phyloP scores from a whole-genome alignment of 1,284 basidiomycete species.

The Ceratobasidium sp. region DNA sequence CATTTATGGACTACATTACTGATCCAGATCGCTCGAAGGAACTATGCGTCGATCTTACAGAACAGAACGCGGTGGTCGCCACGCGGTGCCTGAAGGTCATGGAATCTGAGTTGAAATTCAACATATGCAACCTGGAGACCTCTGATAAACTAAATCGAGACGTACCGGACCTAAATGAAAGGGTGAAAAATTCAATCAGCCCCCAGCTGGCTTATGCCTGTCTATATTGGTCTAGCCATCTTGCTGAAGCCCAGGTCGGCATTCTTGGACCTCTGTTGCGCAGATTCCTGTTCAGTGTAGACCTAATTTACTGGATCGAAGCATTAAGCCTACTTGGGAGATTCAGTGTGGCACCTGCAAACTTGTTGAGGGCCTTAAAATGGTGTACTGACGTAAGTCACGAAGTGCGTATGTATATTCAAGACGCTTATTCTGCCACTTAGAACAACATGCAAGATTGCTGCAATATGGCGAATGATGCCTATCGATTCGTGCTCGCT shows the following conservation, averaged over 20 bases:
- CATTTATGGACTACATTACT: no score
- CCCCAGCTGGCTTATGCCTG: not conserved
- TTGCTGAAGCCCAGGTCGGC: no score
- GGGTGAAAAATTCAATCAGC: not conserved
- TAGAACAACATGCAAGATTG: no score
- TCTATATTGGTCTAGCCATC: not conserved
- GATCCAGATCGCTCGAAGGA: not conserved
- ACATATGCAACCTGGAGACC: constrained; percentile 15
- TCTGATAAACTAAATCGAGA: not conserved
- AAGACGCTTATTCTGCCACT: no score
- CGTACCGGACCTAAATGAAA: not conserved
- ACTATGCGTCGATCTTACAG: not conserved
- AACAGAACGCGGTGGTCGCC: constrained; percentile 1
- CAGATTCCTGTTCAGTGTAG: no score
- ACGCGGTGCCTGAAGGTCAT: not conserved
- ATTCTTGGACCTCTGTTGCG: no score
- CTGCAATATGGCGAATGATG: no score
- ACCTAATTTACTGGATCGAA: no score
- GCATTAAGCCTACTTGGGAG: no score
- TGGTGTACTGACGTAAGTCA: no score
- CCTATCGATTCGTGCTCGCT: no score
- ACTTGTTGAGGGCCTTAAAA: not conserved
- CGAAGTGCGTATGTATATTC: not conserved
- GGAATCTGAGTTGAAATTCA: not conserved
- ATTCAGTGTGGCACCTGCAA: not conserved